Evolutionary conservation across 495 filamentous ascomycete genomes (phyloP), one percentile per base, ranked within the genome.

Genomic region (Hypoxylon subgilvum): DNA sequence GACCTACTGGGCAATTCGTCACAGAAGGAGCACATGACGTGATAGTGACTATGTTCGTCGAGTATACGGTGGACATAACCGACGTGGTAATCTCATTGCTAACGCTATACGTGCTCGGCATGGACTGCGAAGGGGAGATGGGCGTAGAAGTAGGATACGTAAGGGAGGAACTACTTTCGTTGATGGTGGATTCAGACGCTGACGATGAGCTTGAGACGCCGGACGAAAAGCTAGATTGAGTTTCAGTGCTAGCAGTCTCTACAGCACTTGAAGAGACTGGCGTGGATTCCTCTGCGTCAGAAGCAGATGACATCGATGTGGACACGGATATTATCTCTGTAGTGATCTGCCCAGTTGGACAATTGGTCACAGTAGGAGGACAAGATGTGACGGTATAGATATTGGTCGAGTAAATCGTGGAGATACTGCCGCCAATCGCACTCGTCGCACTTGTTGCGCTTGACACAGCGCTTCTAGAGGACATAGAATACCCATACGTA

Each of bases 311-410:
- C 53, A 82, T 68, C 35, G 84, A 86, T 34, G 84, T 86, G 14
- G 76, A 80, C 46, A 86, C 60, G 27, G 83, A 66, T 52, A 85
- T 74, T 22, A 81, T 75, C 27, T 79, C 76, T 25, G 82, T 84
- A 14, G 79, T 75, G 3, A 84, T 76, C 52, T 74, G 52, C 72
- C 81, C 35, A 66, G 81, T 36, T 12, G 84, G 84, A 71, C 85
- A 88, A 63, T 82, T 69, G 43, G 78, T 83, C 8, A 86, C 79
- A 8, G 71, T 79, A 1, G 84, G 65, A 4, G 77, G 72, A 65
- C 83, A 86, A 52, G 77, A 79, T 3, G 80, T 83, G 65, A 85
- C 71, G 3, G 85, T 86, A 45, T 80, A 71, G 64, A 77, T 73
- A 44, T 73, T 79, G 9, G 85, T 87, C 12, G 75, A 69, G 68